These are phyloP conservation scores for Epichloe gansuensis DNA, from an alignment of 2,329 filamentous ascomycete species.

Conservation along the genomic window DNA sequence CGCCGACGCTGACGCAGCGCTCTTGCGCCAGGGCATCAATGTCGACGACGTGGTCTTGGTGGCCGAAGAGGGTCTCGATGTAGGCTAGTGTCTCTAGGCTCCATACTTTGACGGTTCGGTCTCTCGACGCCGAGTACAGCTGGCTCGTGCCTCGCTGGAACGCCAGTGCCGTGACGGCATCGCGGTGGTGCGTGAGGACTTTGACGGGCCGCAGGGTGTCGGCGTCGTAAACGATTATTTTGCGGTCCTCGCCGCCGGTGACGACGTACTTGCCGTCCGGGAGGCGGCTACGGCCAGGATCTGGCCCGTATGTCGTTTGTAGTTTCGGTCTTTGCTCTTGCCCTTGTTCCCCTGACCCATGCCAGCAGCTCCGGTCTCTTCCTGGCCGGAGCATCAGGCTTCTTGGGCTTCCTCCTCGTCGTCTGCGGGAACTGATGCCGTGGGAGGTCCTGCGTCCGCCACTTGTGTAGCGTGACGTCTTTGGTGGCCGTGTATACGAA, in stretches of 20 bases:
- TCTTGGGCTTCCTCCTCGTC: constrained; percentile 46
- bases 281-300: constrained; percentile 82
- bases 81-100: constrained; percentile 86
- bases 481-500: constrained; percentile 84
- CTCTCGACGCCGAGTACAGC: constrained; percentile 79
- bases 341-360: constrained; percentile 48
- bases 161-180: constrained; percentile 70
- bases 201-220: constrained; percentile 65
- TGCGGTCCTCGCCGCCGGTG: constrained; percentile 76
- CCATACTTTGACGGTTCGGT: constrained; percentile 94
- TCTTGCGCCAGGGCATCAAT: constrained; percentile 76
- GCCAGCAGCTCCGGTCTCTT: constrained; percentile 50
- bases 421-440: constrained; percentile 48
- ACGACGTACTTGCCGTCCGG: constrained; percentile 79
- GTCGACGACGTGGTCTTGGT: constrained; percentile 82
- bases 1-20: constrained; percentile 81
- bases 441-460: constrained; percentile 63
- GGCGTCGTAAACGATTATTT: constrained; percentile 81
- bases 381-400: constrained; percentile 44
- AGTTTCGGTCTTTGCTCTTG: constrained; percentile 50
- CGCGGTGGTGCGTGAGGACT: constrained; percentile 84
- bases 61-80: constrained; percentile 89
- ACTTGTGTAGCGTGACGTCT: constrained; percentile 76
- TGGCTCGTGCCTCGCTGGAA: constrained; percentile 86
- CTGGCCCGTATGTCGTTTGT: constrained; percentile 63